phyloP scores from a whole-genome alignment of 257 asterid genomes.

The Solanum okadae region DNA sequence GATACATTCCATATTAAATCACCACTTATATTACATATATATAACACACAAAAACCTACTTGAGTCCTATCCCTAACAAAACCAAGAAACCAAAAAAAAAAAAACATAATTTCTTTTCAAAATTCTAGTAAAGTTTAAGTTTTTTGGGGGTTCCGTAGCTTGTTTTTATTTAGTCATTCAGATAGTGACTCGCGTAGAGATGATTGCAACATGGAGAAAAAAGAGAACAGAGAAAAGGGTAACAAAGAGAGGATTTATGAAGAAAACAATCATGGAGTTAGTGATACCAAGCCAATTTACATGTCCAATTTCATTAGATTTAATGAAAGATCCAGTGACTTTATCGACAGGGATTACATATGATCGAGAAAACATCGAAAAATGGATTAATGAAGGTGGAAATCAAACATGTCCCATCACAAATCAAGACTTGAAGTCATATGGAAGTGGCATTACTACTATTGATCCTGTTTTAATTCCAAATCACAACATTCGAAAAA shows the following conservation, averaged over 20 bases:
- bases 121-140: no score
- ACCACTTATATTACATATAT: not conserved
- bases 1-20: not conserved
- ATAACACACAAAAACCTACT: not conserved
- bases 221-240: slow-evolving; percentile 9
- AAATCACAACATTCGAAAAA: slow-evolving; percentile 23
- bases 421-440: slow-evolving; percentile 12
- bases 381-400: slow-evolving; percentile 35
- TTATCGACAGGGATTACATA: slow-evolving; percentile 50
- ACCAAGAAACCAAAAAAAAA: not conserved
- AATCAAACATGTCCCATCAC: slow-evolving; percentile 42
- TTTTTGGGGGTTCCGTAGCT: not conserved
- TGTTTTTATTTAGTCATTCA: not conserved
- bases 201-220: slow-evolving; percentile 29
- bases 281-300: slow-evolving; percentile 19
- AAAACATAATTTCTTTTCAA: not conserved
- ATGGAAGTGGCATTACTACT: not conserved
- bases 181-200: not conserved
- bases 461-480: slow-evolving; percentile 10
- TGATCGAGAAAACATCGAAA: slow-evolving; percentile 46
- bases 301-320: slow-evolving; percentile 33
- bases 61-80: not conserved
- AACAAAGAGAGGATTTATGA: not conserved
- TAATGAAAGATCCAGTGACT: slow-evolving; percentile 61
- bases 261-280: slow-evolving; percentile 5